Evolutionary conservation across 768 basidiomycete species (phyloP), one percentile per base, ranked within the genome.

Genomic region (Tremella yokohamensis): DNA sequence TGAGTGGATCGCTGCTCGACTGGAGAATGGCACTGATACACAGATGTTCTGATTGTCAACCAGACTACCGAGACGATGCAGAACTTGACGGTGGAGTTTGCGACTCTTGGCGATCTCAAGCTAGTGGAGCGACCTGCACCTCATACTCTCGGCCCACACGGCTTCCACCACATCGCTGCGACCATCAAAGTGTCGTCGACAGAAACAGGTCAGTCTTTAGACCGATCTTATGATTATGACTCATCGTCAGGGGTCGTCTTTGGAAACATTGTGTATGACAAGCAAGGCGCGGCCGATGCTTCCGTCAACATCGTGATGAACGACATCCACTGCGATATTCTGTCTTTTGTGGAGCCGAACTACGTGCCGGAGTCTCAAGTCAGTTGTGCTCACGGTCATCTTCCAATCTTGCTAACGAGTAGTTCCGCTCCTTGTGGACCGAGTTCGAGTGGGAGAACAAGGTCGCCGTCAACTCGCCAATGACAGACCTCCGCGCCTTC

Each of bases 381-480:
- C 69, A 19, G 79, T 73, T 6, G 57, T 37, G 57, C 53, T 58
- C 26, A 54, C 58, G 57, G 2, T n/a, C 39, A 40, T 11, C 42
- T 45, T 16, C 15, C 42, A 45, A 2, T 3, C 58, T 38, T 45
- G 20, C 45, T 48, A 18, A 44, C 34, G 9, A 38, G 24, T 16
- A 50, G 66, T 73, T 68, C 72, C 84, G 94, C 29, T 89, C 84
- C 76, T 94, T 94, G 91, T 96, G 94, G 94, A 99, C 93, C 24
- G 96, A 98, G 77, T 99, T 99, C 70, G 94, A 99, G 77, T 99
- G 94, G 94, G 94, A 99, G 82, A 99, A 99, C 79, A 84, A 93
- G 68, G 94, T 98, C 55, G 97, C 97, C 6, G 89, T 97, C 54
- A 86, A 85, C 64, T 88, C 51, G 12, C 86, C 47, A 78, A 84